These are phyloP conservation scores for Pleurotus platypus DNA, from an alignment of 768 basidiomycete species.

Conservation along the genomic window DNA sequence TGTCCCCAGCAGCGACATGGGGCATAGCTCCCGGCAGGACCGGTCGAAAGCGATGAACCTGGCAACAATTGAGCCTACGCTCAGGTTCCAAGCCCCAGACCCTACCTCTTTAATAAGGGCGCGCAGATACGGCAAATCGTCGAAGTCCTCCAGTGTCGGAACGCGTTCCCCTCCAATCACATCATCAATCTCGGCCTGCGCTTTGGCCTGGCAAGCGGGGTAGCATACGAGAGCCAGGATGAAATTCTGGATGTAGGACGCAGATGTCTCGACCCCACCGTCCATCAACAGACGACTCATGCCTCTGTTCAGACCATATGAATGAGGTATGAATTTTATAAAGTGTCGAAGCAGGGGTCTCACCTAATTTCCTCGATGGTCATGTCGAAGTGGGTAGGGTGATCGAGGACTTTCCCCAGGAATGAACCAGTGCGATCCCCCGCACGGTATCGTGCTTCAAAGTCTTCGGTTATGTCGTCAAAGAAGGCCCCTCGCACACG, in stretches of 20 bases:
- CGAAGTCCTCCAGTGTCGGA: constrained; percentile 20
- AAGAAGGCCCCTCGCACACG: constrained; percentile 26
- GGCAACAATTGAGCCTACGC: not conserved
- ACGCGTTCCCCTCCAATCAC: constrained; percentile 23
- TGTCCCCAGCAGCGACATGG: not conserved
- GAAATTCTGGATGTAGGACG: constrained; percentile 11
- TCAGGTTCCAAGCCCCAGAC: not conserved
- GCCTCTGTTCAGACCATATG: not conserved
- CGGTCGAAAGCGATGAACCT: not conserved
- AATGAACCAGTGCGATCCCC: constrained; percentile 25
- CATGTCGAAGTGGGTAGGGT: constrained; percentile 19
- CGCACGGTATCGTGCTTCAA: constrained; percentile 18
- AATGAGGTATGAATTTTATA: not conserved
- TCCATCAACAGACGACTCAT: not conserved
- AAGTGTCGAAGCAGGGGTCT: not conserved
- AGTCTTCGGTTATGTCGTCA: constrained; percentile 22
- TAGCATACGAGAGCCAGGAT: constrained; percentile 21
- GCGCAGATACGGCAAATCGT: constrained; percentile 20
- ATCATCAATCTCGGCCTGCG: constrained; percentile 25
- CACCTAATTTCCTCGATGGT: constrained; percentile 20
- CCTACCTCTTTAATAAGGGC: constrained; percentile 20
- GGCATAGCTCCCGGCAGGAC: not conserved
- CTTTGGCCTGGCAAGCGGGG: constrained; percentile 20
- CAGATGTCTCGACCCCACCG: not conserved
- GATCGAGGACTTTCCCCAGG: constrained; percentile 25